phyloP scores from a whole-genome alignment of 2,329 filamentous ascomycete species.

The Tothia fuscella region DNA sequence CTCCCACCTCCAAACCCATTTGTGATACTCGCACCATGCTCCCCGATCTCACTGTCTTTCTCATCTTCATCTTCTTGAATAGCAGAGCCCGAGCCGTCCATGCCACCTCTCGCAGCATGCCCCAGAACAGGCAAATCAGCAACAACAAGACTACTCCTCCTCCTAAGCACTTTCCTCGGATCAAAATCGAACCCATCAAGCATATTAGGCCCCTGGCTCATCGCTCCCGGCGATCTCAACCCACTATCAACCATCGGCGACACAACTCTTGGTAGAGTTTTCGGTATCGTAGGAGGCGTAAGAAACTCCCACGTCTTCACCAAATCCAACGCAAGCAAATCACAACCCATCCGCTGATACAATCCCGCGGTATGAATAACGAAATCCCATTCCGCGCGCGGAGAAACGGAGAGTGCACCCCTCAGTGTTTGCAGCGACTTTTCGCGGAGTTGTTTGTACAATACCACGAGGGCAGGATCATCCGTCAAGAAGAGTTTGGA shows the following conservation, averaged over 20 bases:
- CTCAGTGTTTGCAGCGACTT: conserved; percentile 72
- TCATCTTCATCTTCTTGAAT: conserved; percentile 12
- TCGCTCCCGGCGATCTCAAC: neutral
- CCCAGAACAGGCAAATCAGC: conserved; percentile 49
- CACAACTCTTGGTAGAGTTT: conserved; percentile 12
- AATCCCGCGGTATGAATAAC: conserved; percentile 73
- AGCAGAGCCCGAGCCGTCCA: conserved; percentile 4
- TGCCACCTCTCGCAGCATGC: conserved; percentile 12
- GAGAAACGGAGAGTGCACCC: conserved; percentile 71
- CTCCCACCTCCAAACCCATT: conserved; percentile 15
- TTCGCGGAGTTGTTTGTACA: conserved; percentile 77
- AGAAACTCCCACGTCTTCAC: conserved; percentile 77
- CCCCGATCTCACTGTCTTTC: conserved; percentile 14
- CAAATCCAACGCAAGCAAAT: conserved; percentile 64
- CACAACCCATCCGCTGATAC: conserved; percentile 88
- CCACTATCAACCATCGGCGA: conserved; percentile 13
- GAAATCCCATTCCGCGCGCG: conserved; percentile 76
- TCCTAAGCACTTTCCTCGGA: conserved; percentile 54
- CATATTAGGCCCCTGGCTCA: neutral
- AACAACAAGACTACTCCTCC: conserved; percentile 67
- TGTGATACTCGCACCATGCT: too few relatives aligned
- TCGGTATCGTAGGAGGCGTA: conserved; percentile 24
- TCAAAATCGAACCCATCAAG: conserved; percentile 34
- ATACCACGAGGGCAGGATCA: conserved; percentile 74
- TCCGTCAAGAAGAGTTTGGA: conserved; percentile 76